Base-by-base conservation (phyloP, 495 filamentous ascomycete species). In the Penicillium herquei region DNA sequence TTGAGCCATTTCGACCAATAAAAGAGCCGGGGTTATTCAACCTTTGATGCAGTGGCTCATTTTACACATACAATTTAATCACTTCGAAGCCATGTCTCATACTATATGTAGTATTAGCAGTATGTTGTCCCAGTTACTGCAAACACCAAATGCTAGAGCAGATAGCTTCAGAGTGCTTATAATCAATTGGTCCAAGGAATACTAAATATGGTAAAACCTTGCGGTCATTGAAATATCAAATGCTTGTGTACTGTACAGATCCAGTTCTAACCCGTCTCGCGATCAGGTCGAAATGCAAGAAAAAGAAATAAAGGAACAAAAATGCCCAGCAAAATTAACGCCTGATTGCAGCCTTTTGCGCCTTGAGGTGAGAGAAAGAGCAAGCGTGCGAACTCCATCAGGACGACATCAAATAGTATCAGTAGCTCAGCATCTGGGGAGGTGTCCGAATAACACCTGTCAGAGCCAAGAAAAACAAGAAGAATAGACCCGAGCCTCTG, bases 291-390 rank as follows among this genome's bases (percentile, higher is more conserved):
- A 49, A 47, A 68, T 65, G 65, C 62, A 65, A 62, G 35, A 48
- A 45, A 14, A 52, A 18, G 39, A 31, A 46, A 46, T 49, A 51
- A 49, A 55, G 9, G 39, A 16, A 55, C 51, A 41, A 34, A 61
- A 39, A 67, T 68, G 62, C 65, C 62, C 65, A 53, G 49, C 34
- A 57, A 58, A 68, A 68, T 8, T 31, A 46, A 46, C 65, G 62
- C 65, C 62, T 58, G 35, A 44, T 44, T 55, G 26, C 49, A 32
- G 40, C 63, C 60, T 50, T 49, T 52, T 63, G 53, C 65, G 63
- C 59, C 63, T 33, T 53, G 60, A 68, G 65, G 54, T 58, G 64
- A 63, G 64, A 65, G 52, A 54, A 61, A 42, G 64, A 65, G 52
- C 51, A 61, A 42, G 46, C 41, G 43, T 37, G 34, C 18, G 6